Conservation (phyloP, 169 alveolate species). For the Babesia sp. region DNA sequence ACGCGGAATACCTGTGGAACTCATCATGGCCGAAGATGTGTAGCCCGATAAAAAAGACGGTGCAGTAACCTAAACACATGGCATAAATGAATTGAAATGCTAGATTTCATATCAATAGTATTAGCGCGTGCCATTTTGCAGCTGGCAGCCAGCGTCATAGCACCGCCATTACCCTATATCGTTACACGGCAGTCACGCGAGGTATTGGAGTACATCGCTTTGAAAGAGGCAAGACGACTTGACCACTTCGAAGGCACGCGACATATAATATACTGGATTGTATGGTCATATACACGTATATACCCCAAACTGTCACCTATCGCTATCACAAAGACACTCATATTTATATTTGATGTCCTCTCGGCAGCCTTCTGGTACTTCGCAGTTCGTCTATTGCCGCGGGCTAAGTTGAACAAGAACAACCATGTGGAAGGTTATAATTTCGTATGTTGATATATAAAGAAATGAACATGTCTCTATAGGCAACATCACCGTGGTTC, state of each 20-base stretch:
- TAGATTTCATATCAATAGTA: conserved; percentile 1
- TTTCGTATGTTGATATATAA: not conserved
- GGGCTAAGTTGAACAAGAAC: conserved; percentile 6
- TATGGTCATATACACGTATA: not conserved
- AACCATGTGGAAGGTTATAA: conserved; percentile 5
- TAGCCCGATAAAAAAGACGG: conserved; percentile 29
- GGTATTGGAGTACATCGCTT: conserved; percentile 52
- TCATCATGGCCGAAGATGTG: conserved; percentile 82
- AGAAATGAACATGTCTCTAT: not conserved
- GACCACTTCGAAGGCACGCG: conserved; percentile 8
- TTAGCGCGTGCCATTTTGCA: not conserved
- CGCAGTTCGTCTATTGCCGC: not conserved
- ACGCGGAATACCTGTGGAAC: conserved; percentile 83
- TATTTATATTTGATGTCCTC: conserved; percentile 24
- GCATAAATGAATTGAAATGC: not conserved
- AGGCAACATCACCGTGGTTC: conserved; percentile 15
- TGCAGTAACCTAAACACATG: not conserved
- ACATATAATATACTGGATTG: conserved; percentile 21
- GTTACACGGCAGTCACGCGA: conserved; percentile 37
- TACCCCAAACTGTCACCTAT: conserved; percentile 13
- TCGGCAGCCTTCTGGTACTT: conserved; percentile 28
- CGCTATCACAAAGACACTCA: conserved; percentile 22
- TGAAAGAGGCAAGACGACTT: not conserved
- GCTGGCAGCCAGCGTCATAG: conserved; percentile 1
- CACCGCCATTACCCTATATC: conserved; percentile 37